Evolutionary conservation across 441 rosid genomes (phyloP).

Genomic region (Jatropha multifida): DNA sequence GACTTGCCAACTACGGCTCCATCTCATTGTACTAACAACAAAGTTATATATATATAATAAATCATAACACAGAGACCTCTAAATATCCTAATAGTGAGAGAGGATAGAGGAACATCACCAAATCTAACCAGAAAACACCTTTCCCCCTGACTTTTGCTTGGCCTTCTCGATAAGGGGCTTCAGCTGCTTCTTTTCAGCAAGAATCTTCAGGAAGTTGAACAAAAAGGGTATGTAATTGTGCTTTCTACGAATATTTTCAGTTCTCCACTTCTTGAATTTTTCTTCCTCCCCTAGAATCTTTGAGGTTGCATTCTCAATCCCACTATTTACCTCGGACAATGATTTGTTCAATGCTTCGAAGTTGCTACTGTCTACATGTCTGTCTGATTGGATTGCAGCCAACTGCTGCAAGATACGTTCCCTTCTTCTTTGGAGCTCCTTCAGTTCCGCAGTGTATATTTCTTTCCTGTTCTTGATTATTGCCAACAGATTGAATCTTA

Average conservation of each 20-base stretch:
- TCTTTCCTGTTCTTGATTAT: conserved; percentile 87
- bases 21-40: not conserved
- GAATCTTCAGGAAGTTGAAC: conserved; percentile 94
- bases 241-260: conserved; percentile 88
- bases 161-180: conserved; percentile 97
- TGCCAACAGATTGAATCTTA: conserved; percentile 94
- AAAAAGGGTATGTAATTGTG: conserved; percentile 95
- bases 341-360: conserved; percentile 56
- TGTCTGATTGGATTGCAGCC: conserved; percentile 53
- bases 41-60: not conserved
- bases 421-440: conserved; percentile 81
- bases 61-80: not conserved
- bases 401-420: conserved; percentile 78
- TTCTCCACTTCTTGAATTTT: conserved; percentile 92
- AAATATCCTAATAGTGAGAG: not conserved
- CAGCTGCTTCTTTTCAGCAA: conserved; percentile 98
- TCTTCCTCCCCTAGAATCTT: conserved; percentile 95
- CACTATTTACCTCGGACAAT: conserved; percentile 64
- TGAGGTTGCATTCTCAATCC: conserved; percentile 74
- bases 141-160: conserved; percentile 64
- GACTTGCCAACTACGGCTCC: not conserved
- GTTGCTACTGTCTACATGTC: conserved; percentile 45
- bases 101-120: not conserved
- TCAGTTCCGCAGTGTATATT: conserved; percentile 73
- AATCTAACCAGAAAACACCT: not conserved